These are phyloP conservation scores for Plasmodium falciparum DNA, from an alignment of 169 alveolate genomes.

Conservation along the genomic window DNA sequence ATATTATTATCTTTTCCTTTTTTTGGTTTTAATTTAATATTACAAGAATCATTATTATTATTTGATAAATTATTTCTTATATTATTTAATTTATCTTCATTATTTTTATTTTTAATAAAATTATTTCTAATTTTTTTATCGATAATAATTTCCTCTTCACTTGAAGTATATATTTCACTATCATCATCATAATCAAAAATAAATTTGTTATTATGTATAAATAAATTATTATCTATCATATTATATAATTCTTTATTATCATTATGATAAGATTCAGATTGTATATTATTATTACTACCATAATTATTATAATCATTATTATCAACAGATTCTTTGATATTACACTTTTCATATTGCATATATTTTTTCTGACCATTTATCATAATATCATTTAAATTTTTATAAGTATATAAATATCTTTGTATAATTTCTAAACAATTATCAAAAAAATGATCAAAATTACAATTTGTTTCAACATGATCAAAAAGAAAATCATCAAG, in stretches of 20 bases:
- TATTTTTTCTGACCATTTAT: neutral
- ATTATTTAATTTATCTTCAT: constrained; percentile 10
- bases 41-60: neutral
- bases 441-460: constrained; percentile 64
- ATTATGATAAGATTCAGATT: too few species aligned
- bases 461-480: constrained; percentile 16
- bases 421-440: constrained; percentile 57
- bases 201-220: constrained; percentile 43
- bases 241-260: constrained; percentile 11
- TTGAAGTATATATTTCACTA: constrained; percentile 69
- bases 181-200: constrained; percentile 75
- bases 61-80: neutral
- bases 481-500: constrained; percentile 24
- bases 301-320: constrained; percentile 3
- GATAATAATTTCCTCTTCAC: constrained; percentile 75
- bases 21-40: neutral
- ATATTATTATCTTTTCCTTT: constrained; percentile 2
- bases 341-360: neutral
- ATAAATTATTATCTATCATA: constrained; percentile 29
- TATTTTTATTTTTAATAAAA: neutral
- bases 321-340: neutral
- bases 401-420: constrained; percentile 40
- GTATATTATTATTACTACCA: neutral
- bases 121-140: constrained; percentile 9
- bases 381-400: constrained; percentile 47